Percentiles rank a stretch among this genome's conserved stretches.
phyloP scores from a whole-genome alignment of 805 yeast genomes.

The Wickerhamiella galacta region DNA sequence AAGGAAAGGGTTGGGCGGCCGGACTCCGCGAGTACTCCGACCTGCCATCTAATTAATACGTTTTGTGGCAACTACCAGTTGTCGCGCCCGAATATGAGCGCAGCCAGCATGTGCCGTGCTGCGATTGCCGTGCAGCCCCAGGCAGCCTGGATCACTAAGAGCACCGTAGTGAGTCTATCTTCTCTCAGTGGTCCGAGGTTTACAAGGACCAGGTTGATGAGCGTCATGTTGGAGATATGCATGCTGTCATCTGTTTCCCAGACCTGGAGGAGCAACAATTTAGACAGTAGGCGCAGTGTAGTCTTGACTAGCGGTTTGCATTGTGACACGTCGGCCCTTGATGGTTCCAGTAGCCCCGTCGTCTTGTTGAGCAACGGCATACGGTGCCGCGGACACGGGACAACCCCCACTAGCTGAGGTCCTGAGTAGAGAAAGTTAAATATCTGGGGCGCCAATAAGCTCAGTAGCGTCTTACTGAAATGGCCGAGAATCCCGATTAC shows the following conservation, averaged over 20 bases:
- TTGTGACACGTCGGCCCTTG: slow-evolving; percentile 25
- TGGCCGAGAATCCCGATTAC: slow-evolving; percentile 93
- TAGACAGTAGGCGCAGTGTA: slow-evolving; percentile 32
- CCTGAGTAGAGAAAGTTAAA: slow-evolving; percentile 74
- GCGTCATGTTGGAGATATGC: slow-evolving; percentile 64
- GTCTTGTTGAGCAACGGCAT: slow-evolving; percentile 57
- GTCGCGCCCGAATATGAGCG: slow-evolving; percentile 76
- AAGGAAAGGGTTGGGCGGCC: slow-evolving; percentile 53
- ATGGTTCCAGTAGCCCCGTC: slow-evolving; percentile 64
- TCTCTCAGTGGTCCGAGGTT: slow-evolving; percentile 87
- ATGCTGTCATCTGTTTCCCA: slow-evolving; percentile 21
- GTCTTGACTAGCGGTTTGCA: slow-evolving; percentile 8
- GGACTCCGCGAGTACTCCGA: slow-evolving; percentile 17
- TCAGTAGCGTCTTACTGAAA: slow-evolving; percentile 77
- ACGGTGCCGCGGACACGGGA: slow-evolving; percentile 93
- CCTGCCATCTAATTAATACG: too few species aligned
- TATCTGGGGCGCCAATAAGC: slow-evolving; percentile 82
- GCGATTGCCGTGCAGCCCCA: slow-evolving; percentile 52
- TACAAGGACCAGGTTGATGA: slow-evolving; percentile 68
- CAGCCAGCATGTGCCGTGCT: slow-evolving; percentile 71
- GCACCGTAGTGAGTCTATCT: slow-evolving; percentile 45
- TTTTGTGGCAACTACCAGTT: too few species aligned
- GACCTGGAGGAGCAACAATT: slow-evolving; percentile 33
- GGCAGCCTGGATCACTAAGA: slow-evolving; percentile 45
- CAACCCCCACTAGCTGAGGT: slow-evolving; percentile 77